Evolutionary conservation across 75 land plant genomes (phyloP).

Genomic region (Adiantum capillusveneris): DNA sequence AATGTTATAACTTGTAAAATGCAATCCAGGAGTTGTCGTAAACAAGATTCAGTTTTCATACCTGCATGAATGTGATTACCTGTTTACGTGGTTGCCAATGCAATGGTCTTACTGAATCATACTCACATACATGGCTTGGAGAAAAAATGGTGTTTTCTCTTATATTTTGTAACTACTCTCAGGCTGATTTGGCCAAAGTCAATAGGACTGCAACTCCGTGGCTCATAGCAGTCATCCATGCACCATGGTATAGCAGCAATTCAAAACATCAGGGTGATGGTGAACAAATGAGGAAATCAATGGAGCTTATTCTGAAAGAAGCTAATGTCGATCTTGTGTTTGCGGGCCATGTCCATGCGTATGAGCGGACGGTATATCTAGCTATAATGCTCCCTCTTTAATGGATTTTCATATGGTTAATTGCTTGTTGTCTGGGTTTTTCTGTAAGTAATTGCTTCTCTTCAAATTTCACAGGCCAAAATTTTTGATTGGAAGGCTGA

Average conservation of each 20-base stretch:
- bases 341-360: constrained; percentile 44
- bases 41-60: too few species aligned
- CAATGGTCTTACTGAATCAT: too few species aligned
- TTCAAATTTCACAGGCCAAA: constrained; percentile 38
- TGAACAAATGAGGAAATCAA: constrained; percentile 67
- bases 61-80: too few species aligned
- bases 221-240: constrained; percentile 79
- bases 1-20: too few species aligned
- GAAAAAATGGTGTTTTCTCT: too few species aligned
- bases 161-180: too few species aligned
- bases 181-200: constrained; percentile 82
- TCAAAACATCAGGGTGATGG: constrained; percentile 82
- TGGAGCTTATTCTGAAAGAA: constrained; percentile 74
- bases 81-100: too few species aligned
- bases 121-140: too few species aligned
- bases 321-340: constrained; percentile 43
- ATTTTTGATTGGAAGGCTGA: constrained; percentile 46
- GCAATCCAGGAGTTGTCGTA: too few species aligned
- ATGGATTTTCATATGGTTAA: too few species aligned
- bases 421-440: neutral
- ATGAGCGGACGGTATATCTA: constrained; percentile 38
- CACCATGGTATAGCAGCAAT: constrained; percentile 96
- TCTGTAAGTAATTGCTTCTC: neutral
- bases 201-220: constrained; percentile 77
- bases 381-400: neutral